Percentiles rank a stretch among this genome's conserved stretches.
Evolutionary conservation across 495 filamentous ascomycete genomes (phyloP).

Genomic region (Pseudoneurospora amorphoporcata): DNA sequence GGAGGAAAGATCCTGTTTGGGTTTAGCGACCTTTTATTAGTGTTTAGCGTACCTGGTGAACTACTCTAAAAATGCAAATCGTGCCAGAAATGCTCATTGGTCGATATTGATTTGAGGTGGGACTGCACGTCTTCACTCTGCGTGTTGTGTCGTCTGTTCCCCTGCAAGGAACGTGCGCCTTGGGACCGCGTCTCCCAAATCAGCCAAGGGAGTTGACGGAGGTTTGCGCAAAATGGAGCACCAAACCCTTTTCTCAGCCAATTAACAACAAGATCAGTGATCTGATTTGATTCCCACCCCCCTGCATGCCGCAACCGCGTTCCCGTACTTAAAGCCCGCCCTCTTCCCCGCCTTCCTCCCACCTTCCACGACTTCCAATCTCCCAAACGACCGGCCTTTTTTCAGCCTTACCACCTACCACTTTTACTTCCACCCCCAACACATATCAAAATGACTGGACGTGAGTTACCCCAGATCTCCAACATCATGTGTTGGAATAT

Average conservation of each 20-base stretch:
- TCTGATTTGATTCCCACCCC: slow-evolving; percentile 36
- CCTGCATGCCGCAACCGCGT: slow-evolving; percentile 16
- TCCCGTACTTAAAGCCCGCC: slow-evolving; percentile 32
- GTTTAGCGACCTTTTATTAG: neutral
- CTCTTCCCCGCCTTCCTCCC: slow-evolving; percentile 38
- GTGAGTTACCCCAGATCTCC: slow-evolving; percentile 49
- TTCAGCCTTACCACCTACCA: slow-evolving; percentile 8
- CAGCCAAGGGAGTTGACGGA: slow-evolving; percentile 9
- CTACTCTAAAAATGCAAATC: neutral
- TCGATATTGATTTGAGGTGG: slow-evolving; percentile 4
- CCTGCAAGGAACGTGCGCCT: slow-evolving; percentile 4
- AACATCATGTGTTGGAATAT: slow-evolving; percentile 12
- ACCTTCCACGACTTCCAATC: slow-evolving; percentile 12
- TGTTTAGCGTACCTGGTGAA: neutral
- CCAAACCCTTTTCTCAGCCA: neutral
- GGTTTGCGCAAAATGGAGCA: slow-evolving; percentile 3
- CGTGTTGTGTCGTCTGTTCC: neutral
- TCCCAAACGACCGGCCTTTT: slow-evolving; percentile 3
- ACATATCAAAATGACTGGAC: slow-evolving; percentile 73
- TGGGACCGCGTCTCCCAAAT: slow-evolving; percentile 10
- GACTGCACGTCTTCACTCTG: neutral
- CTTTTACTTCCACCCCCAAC: slow-evolving; percentile 18
- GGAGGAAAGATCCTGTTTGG: neutral
- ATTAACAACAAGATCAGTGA: slow-evolving; percentile 13
- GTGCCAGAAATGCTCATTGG: neutral